Evolutionary conservation across 2,329 filamentous ascomycete species (phyloP).

Genomic region (Periconia sp.): DNA sequence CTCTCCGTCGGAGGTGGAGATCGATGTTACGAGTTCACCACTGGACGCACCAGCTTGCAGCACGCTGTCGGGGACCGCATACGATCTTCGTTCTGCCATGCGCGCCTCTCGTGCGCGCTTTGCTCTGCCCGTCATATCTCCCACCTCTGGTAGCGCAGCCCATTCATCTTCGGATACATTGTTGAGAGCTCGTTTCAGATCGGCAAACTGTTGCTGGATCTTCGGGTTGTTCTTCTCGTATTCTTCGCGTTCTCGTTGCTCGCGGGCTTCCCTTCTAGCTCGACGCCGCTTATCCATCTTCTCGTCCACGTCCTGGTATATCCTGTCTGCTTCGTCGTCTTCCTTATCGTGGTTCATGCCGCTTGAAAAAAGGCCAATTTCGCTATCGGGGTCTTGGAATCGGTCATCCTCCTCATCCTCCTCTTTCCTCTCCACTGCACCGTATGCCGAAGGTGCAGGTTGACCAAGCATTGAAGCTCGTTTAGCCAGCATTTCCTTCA

Average conservation of each 20-base stretch:
- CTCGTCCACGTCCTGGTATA: conserved; percentile 94
- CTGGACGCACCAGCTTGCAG: conserved; percentile 82
- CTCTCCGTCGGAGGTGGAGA: conserved; percentile 69
- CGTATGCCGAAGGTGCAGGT: conserved; percentile 72
- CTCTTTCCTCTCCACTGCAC: conserved; percentile 68
- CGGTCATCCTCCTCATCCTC: conserved; percentile 75
- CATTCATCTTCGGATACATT: conserved; percentile 94
- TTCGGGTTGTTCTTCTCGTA: conserved; percentile 98
- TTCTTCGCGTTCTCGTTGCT: conserved; percentile 86
- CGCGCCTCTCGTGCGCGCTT: conserved; percentile 81
- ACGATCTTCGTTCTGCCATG: conserved; percentile 69
- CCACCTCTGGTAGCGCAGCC: conserved; percentile 92
- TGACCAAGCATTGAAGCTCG: conserved; percentile 80
- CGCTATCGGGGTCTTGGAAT: conserved; percentile 96
- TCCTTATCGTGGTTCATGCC: conserved; percentile 91
- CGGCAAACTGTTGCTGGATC: conserved; percentile 96
- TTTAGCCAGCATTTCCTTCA: conserved; percentile 95
- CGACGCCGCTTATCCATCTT: conserved; percentile 91
- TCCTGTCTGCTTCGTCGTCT: conserved; percentile 94
- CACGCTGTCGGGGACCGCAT: conserved; percentile 95
- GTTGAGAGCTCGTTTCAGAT: conserved; percentile 86
- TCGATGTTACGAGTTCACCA: conserved; percentile 80
- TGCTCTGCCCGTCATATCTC: conserved; percentile 94
- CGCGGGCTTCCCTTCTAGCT: conserved; percentile 88
- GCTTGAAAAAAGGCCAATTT: conserved; percentile 91